phyloP scores from a whole-genome alignment of 176 grass and related monocot species.

The Oryza glaberrima region DNA sequence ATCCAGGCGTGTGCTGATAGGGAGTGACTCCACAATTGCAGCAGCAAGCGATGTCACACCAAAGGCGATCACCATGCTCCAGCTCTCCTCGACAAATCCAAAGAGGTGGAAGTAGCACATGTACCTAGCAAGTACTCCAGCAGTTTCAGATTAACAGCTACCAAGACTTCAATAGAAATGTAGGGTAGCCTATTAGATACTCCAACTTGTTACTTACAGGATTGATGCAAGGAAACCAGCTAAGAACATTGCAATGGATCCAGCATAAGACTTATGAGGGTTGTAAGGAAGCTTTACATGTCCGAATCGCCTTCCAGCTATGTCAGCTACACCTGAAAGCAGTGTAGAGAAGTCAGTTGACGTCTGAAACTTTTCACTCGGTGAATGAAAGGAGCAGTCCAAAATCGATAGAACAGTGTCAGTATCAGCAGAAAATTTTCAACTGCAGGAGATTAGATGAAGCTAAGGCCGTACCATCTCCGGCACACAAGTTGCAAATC shows the following conservation, averaged over 20 bases:
- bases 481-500: constrained; percentile 82
- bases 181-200: too few species aligned
- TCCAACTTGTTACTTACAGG: constrained; percentile 43
- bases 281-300: constrained; percentile 75
- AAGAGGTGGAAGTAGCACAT: constrained; percentile 81
- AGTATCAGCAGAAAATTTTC: too few species aligned
- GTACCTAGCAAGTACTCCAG: constrained; percentile 47
- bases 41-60: constrained; percentile 51
- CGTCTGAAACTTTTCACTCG: not conserved
- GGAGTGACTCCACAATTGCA: constrained; percentile 65
- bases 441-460: not conserved
- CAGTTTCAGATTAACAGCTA: not conserved
- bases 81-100: constrained; percentile 65
- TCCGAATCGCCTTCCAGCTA: constrained; percentile 53
- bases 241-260: constrained; percentile 62
- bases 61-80: constrained; percentile 53
- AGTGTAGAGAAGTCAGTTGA: not conserved
- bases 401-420: not conserved
- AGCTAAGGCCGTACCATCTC: constrained; percentile 59
- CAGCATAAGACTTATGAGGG: constrained; percentile 70
- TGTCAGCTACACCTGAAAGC: constrained; percentile 80
- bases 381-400: not conserved
- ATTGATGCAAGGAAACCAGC: constrained; percentile 66
- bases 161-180: not conserved
- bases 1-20: constrained; percentile 75